A percentile compares a stretch with the other conserved stretches of the same genome.
Evolutionary conservation across 129 eudicot genomes (phyloP).

Genomic region (Flaveria bidentis): DNA sequence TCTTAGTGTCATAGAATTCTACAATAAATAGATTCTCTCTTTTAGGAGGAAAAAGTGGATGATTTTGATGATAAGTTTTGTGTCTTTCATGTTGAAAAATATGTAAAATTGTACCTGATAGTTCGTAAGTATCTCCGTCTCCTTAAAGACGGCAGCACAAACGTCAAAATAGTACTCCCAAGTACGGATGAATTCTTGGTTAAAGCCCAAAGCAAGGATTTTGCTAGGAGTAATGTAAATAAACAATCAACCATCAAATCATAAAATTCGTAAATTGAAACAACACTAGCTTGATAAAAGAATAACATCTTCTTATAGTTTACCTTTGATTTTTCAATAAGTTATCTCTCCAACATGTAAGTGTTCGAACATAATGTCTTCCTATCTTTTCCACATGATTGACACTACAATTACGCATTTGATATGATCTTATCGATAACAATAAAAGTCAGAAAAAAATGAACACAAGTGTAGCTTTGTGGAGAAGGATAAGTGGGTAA

Average conservation of each 20-base stretch:
- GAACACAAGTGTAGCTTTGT: not conserved
- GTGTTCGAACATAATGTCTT: slow-evolving; percentile 63
- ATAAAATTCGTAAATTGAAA: not conserved
- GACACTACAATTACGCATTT: slow-evolving; percentile 45
- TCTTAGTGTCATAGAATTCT: no score
- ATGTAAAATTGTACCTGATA: slow-evolving; percentile 52
- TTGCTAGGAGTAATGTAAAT: slow-evolving; percentile 31
- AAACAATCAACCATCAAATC: not conserved
- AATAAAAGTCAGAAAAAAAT: not conserved
- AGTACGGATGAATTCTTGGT: slow-evolving; percentile 71
- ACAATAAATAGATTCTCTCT: no score
- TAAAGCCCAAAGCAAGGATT: slow-evolving; percentile 65
- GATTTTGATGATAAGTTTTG: not conserved
- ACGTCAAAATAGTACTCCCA: slow-evolving; percentile 81
- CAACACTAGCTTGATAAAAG: not conserved
- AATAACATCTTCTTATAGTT: not conserved
- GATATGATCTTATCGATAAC: not conserved
- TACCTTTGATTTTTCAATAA: slow-evolving; percentile 60
- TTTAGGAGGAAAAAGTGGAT: no score
- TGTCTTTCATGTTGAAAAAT: not conserved
- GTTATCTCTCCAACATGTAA: slow-evolving; percentile 66
- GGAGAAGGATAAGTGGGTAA: not conserved
- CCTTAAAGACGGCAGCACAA: slow-evolving; percentile 67
- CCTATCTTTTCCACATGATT: slow-evolving; percentile 76
- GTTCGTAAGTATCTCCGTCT: slow-evolving; percentile 46